These are phyloP conservation scores for maize (Zea mays) DNA, from an alignment of 176 grass and related monocot species.

Conservation along the genomic window DNA sequence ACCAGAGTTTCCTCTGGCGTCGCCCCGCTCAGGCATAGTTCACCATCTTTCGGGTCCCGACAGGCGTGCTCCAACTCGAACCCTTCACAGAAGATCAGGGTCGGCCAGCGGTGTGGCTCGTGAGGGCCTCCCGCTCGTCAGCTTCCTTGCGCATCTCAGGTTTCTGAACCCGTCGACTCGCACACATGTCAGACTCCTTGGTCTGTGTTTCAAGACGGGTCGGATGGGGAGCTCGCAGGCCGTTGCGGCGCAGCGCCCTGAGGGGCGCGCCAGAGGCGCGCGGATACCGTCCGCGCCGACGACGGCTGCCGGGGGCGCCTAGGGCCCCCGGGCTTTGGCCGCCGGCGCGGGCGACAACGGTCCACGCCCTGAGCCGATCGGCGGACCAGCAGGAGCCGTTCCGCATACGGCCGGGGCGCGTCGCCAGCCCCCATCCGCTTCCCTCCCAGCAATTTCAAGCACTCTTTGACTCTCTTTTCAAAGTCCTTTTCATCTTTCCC, in stretches of 20 bases:
- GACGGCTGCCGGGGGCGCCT: too few relatives aligned
- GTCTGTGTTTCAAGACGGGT: conserved; percentile 69
- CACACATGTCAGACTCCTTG: conserved; percentile 61
- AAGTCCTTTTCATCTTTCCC: too few relatives aligned
- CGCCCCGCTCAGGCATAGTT: conserved; percentile 56
- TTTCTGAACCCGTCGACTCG: neutral
- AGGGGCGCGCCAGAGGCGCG: neutral
- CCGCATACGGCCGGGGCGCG: neutral
- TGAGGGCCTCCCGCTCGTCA: conserved; percentile 10
- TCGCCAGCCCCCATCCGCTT: too few relatives aligned
- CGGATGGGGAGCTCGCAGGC: conserved; percentile 56
- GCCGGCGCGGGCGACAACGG: too few relatives aligned
- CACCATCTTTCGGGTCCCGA: conserved; percentile 62
- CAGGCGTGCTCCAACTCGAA: conserved; percentile 78
- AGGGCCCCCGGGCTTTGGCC: too few relatives aligned
- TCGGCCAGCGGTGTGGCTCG: conserved; percentile 47
- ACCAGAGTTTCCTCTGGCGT: conserved; percentile 67
- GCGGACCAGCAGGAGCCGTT: too few relatives aligned
- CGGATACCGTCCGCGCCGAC: too few relatives aligned
- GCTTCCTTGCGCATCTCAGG: conserved; percentile 8
- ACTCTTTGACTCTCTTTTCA: too few relatives aligned
- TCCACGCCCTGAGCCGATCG: too few relatives aligned
- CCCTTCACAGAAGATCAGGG: conserved; percentile 68
- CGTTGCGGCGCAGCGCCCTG: neutral
- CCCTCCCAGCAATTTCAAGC: too few relatives aligned